Base-by-base conservation (phyloP, 495 filamentous ascomycete genomes). In the Chaetomidium leptoderma region DNA sequence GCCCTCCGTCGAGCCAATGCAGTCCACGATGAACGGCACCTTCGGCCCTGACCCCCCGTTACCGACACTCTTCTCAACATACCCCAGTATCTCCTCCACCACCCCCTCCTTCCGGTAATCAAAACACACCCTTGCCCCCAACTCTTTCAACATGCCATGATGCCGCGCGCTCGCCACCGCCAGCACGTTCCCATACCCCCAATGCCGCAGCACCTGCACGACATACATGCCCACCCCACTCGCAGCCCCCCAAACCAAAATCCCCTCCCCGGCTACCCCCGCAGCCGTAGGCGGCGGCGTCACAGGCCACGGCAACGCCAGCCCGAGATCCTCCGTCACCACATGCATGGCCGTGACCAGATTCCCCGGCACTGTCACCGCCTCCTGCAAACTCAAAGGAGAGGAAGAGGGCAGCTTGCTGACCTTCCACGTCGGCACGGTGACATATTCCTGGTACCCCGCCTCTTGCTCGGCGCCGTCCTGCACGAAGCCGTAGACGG, bases 221-320 rank as follows among this genome's bases (percentile, higher is more conserved):
- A 70, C 66, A 45, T 73, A 78, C 40, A 76, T 67, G 5, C 81
- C 81, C 10, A 81, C 79, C 10, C 75, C 76, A 8, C 75, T 78
- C 6, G 74, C 67, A 1, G 75, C 81, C 10, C 81, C 81, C 79
- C 81, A 83, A 37, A 84, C 70, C 29, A 83, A 59, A 30, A 84
- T 73, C 1, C 64, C 55, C 10, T 59, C n/a, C n/a, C n/a, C n/a
- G n/a, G n/a, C n/a, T 7, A 3, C 17, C 17, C 9, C 37, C 6
- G 37, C 14, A 4, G 32, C 32, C 11, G 32, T 6, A 6, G 32
- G 11, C 32, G 32, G 32, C 32, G 32, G 32, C 6, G 9, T 2
- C n/a, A 71, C 68, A 1, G 76, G 77, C 78, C 78, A 82, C 2
- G 76, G 77, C 3, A 76, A 66, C 24, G 66, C 66, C n/a, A 81